Evolutionary conservation across 257 asterid species (phyloP).

Genomic region (Cordia subcordata): DNA sequence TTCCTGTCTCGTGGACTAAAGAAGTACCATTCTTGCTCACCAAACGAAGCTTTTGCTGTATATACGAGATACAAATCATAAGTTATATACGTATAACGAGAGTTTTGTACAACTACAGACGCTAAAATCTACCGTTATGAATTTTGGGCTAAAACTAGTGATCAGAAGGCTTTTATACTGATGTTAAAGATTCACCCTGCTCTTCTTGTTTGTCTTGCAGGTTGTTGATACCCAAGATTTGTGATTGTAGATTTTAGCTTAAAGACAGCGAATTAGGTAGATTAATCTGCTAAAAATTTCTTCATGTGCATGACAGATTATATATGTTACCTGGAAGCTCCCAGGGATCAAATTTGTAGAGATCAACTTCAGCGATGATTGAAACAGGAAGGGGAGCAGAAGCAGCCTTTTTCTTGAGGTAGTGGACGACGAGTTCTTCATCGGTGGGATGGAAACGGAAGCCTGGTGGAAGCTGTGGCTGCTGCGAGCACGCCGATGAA

Average conservation of each 20-base stretch:
- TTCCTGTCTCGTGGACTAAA: conserved; percentile 57
- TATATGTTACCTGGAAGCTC: conserved; percentile 44
- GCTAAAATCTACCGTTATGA: too few relatives aligned
- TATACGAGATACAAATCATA: too few relatives aligned
- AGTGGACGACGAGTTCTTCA: conserved; percentile 60
- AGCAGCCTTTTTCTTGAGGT: conserved; percentile 52
- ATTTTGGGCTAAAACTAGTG: too few relatives aligned
- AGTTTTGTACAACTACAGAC: too few relatives aligned
- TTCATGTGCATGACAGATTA: conserved; percentile 1
- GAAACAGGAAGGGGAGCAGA: conserved; percentile 46
- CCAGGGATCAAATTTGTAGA: conserved; percentile 60
- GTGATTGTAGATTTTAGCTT: too few relatives aligned
- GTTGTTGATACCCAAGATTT: too few relatives aligned
- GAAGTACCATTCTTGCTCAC: conserved; percentile 62
- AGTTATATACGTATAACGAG: too few relatives aligned
- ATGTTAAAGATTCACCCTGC: too few relatives aligned
- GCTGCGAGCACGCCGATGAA: conserved; percentile 33
- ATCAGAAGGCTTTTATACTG: too few relatives aligned
- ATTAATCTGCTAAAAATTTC: background rate
- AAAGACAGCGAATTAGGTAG: too few relatives aligned
- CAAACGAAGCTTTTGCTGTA: conserved; percentile 48
- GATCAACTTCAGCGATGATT: conserved; percentile 60
- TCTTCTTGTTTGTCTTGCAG: too few relatives aligned
- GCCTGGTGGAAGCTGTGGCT: conserved; percentile 65
- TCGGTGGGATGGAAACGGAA: conserved; percentile 67